Evolutionary conservation across 2,329 filamentous ascomycete species (phyloP), one percentile per base, ranked within the genome.

Genomic region (Fusarium brachygibbosum): DNA sequence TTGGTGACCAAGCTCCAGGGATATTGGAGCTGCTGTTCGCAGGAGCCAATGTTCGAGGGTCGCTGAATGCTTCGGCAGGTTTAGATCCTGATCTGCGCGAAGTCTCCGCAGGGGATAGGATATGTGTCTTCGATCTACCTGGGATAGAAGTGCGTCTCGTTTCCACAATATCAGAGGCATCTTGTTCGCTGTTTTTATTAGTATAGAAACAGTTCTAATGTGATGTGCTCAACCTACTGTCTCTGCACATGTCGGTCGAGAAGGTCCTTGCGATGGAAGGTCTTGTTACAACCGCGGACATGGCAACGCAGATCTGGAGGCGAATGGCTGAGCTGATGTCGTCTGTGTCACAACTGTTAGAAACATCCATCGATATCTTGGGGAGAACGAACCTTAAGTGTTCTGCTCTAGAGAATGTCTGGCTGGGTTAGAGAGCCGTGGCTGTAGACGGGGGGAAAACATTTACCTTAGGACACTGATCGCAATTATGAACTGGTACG

Each of bases 351-450:
- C 37, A 31, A 42, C 40, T 62, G 73, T 78, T 70, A 79, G 77
- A 64, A 53, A 34, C 23, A 9, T 38, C 60, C 56, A 29, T 40
- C 14, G 25, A 45, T 55, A 31, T 16, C 14, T 21, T 7, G 38
- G 16, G 69, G 42, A 42, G 25, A 53, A 73, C 79, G 66, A 75
- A 89, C 87, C 86, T 86, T 41, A 90, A 77, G 77, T 90, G 88
- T 73, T 90, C 87, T 31, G 87, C 88, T 73, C 88, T 81, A 14
- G 87, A 89, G 66, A 90, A 90, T 3, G 85, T 89, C 87, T 89
- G 11, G 19, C 19, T 48, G 35, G 17, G 45, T 69, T 31, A 66
- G 50, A 61, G 37, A 28, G 38, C 21, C 46, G 65, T 25, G 44
- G 37, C 42, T 28, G 8, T 28, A 28, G 46, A 19, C 8, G n/a